Conservation (phyloP, 2,329 filamentous ascomycete species). For the Cladosporium colombiae region DNA sequence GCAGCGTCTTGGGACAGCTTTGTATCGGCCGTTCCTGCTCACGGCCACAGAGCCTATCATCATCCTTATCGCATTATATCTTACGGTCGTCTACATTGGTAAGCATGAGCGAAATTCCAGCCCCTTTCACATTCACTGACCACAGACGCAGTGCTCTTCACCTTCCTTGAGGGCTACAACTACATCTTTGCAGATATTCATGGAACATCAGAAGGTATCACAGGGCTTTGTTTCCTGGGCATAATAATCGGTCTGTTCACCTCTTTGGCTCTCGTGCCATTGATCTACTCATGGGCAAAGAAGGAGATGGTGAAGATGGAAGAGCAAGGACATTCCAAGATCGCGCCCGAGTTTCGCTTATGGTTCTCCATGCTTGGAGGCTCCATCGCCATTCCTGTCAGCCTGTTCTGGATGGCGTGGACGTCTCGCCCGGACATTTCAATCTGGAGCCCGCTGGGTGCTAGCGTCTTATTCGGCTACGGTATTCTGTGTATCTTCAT, state of each 20-base stretch:
- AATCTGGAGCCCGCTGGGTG: conserved; percentile 54
- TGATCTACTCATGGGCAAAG: conserved; percentile 41
- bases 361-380: conserved; percentile 52
- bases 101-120: conserved; percentile 51
- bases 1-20: conserved; percentile 18
- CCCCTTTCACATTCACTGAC: conserved; percentile 61
- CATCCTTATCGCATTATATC: conserved; percentile 52
- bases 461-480: conserved; percentile 55
- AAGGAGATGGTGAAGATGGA: conserved; percentile 45
- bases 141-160: conserved; percentile 55
- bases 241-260: conserved; percentile 30
- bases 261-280: conserved; percentile 52
- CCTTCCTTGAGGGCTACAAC: conserved; percentile 55
- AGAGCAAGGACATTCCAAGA: conserved; percentile 39
- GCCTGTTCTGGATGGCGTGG: conserved; percentile 62
- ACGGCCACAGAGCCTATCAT: conserved; percentile 47
- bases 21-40: conserved; percentile 25
- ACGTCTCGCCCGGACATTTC: conserved; percentile 47
- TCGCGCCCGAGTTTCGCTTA: conserved; percentile 56
- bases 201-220: conserved; percentile 43
- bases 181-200: conserved; percentile 52
- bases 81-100: conserved; percentile 51
- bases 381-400: conserved; percentile 52
- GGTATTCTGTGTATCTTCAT: conserved; percentile 53
- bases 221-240: conserved; percentile 43